phyloP scores from a whole-genome alignment of 2,329 filamentous ascomycete genomes.

The Fusarium graminum region DNA sequence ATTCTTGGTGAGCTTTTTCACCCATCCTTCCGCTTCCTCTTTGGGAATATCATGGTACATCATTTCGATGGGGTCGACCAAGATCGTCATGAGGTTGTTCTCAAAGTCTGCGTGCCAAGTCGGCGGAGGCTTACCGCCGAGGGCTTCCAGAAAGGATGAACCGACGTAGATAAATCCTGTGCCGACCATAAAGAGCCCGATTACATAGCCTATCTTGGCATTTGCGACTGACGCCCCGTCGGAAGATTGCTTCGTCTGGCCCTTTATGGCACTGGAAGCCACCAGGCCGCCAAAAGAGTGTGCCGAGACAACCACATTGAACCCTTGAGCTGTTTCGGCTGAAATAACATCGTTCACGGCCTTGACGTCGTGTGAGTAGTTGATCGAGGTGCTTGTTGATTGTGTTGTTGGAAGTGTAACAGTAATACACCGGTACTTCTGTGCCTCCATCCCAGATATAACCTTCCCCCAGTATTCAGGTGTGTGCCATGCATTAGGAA shows the following conservation, averaged over 20 bases:
- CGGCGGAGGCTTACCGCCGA: constrained; percentile 59
- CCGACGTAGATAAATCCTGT: constrained; percentile 59
- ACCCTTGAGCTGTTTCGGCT: constrained; percentile 53
- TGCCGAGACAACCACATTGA: constrained; percentile 60
- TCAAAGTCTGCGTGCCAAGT: constrained; percentile 55
- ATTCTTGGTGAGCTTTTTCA: constrained; percentile 56
- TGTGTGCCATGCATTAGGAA: constrained; percentile 63
- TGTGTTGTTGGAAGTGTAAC: constrained; percentile 57
- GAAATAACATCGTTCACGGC: constrained; percentile 54
- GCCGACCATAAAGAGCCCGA: constrained; percentile 60
- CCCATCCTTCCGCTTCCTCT: constrained; percentile 60
- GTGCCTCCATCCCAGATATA: constrained; percentile 51
- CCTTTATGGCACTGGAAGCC: constrained; percentile 61
- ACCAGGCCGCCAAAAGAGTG: constrained; percentile 65
- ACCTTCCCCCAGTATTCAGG: constrained; percentile 56
- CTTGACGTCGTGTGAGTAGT: constrained; percentile 59
- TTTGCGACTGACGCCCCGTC: background rate
- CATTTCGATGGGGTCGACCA: constrained; percentile 55
- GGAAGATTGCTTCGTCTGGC: constrained; percentile 49
- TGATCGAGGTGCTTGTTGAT: constrained; percentile 51
- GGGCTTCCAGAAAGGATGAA: constrained; percentile 56
- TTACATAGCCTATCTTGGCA: constrained; percentile 53
- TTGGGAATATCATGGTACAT: constrained; percentile 65
- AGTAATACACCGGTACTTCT: constrained; percentile 52
- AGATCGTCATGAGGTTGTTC: constrained; percentile 59